Conservation (phyloP, 2,329 filamentous ascomycete genomes). For the Arthroderma uncinatum region DNA sequence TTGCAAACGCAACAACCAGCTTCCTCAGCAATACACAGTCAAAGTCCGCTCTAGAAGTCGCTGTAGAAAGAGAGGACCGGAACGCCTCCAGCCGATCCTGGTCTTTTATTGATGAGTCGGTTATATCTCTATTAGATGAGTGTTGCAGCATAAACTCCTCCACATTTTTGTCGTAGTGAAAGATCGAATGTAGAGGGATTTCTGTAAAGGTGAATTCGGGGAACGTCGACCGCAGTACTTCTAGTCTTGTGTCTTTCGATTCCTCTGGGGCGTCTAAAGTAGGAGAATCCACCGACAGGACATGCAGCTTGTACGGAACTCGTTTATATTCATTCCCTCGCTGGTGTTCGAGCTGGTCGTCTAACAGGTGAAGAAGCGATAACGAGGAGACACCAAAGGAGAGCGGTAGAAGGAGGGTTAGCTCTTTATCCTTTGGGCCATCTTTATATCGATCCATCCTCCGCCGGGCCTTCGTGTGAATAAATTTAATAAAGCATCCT, state of each 20-base stretch:
- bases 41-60: constrained; percentile 67
- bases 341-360: constrained; percentile 57
- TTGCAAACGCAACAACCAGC: constrained; percentile 56
- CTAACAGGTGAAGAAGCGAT: constrained; percentile 63
- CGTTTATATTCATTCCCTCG: constrained; percentile 49
- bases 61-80: constrained; percentile 54
- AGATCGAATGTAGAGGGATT: constrained; percentile 53
- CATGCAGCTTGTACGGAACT: constrained; percentile 53
- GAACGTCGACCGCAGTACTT: constrained; percentile 47
- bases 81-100: constrained; percentile 43
- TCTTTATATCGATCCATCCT: constrained; percentile 55
- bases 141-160: constrained; percentile 25
- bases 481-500: constrained; percentile 66
- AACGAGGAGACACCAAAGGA: constrained; percentile 76
- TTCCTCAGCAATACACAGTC: constrained; percentile 58
- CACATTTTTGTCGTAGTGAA: constrained; percentile 34
- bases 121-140: constrained; percentile 19
- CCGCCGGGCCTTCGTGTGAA: constrained; percentile 68
- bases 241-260: constrained; percentile 26
- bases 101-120: constrained; percentile 24
- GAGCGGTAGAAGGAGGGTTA: constrained; percentile 61
- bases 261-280: constrained; percentile 19
- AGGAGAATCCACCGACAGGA: constrained; percentile 34
- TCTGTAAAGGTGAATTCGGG: constrained; percentile 54
- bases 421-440: constrained; percentile 31